phyloP scores from a whole-genome alignment of 148 eudicot species.

The Rhododendron williamsianum region DNA sequence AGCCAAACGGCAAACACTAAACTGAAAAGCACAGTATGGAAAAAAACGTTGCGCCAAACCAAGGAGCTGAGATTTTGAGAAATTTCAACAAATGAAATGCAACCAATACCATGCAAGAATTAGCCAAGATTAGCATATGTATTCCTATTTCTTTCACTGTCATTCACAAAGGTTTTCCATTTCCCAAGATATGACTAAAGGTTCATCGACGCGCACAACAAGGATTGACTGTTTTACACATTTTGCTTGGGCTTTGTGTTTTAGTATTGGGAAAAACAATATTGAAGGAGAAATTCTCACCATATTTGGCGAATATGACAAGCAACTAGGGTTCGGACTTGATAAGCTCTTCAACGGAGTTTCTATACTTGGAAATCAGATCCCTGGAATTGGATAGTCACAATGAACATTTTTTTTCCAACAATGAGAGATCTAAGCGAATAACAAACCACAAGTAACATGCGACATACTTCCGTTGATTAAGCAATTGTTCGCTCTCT shows the following conservation, averaged over 20 bases:
- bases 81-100: not conserved
- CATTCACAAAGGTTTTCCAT: not conserved
- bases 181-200: not conserved
- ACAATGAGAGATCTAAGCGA: not conserved
- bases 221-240: not conserved
- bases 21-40: not conserved
- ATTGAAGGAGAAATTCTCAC: not conserved
- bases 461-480: conserved; percentile 58
- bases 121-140: not conserved
- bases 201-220: not conserved
- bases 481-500: conserved; percentile 60
- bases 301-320: not conserved
- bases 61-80: not conserved
- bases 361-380: conserved; percentile 22
- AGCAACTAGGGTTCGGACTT: conserved; percentile 11
- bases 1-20: not conserved
- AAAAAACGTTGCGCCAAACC: not conserved
- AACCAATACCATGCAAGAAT: not conserved
- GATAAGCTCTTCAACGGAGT: conserved; percentile 22
- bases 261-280: not conserved
- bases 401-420: not conserved
- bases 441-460: conserved; percentile 2
- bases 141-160: not conserved
- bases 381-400: conserved; percentile 16
- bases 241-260: not conserved